Evolutionary conservation across 2,329 filamentous ascomycete genomes (phyloP).

Genomic region (Xylaria sp.): DNA sequence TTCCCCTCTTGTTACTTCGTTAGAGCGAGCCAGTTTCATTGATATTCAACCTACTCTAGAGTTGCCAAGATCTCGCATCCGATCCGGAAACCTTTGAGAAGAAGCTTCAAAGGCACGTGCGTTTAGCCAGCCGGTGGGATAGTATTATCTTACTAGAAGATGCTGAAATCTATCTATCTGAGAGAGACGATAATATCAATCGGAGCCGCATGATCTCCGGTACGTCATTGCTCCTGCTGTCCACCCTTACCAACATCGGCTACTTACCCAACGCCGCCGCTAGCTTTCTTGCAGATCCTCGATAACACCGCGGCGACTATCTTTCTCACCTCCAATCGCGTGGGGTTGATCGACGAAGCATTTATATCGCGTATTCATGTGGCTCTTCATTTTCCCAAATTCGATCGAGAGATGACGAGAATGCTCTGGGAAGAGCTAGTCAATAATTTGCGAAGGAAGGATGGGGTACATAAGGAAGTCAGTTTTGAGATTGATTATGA

Average conservation of each 20-base stretch:
- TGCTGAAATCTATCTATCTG: background rate
- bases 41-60: background rate
- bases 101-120: background rate
- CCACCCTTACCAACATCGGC: too few species aligned
- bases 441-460: background rate
- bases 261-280: background rate
- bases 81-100: background rate
- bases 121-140: background rate
- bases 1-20: too few species aligned
- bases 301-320: background rate
- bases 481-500: background rate
- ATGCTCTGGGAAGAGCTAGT: background rate
- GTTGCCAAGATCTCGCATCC: background rate
- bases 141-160: background rate
- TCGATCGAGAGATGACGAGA: background rate
- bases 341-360: background rate
- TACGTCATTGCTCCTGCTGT: too few species aligned
- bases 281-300: background rate
- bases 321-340: constrained; percentile 9
- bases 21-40: too few species aligned
- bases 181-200: background rate
- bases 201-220: background rate
- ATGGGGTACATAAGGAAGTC: background rate
- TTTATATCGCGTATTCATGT: constrained; percentile 8
- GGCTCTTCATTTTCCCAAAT: background rate